phyloP scores from a whole-genome alignment of 2,329 filamentous ascomycete genomes.

The Venturia pyrina region DNA sequence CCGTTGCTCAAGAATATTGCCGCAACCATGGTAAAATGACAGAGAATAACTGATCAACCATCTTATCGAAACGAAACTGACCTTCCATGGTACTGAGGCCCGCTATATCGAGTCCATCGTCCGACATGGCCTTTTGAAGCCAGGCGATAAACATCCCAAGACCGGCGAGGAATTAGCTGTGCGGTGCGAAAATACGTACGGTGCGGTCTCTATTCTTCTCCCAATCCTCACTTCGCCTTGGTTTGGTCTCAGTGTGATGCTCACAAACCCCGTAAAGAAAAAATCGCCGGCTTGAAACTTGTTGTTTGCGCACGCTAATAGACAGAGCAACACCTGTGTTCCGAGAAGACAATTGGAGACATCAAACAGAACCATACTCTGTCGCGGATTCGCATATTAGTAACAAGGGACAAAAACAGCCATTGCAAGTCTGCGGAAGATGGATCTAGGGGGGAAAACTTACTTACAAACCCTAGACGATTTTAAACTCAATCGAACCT shows the following conservation, averaged over 20 bases:
- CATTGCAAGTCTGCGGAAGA: no score
- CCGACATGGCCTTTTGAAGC: slow-evolving; percentile 30
- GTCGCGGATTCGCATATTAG: slow-evolving; percentile 1
- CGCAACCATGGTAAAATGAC: no score
- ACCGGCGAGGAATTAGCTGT: slow-evolving; percentile 20
- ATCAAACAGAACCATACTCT: slow-evolving; percentile 14
- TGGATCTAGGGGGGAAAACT: no score
- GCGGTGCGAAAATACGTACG: slow-evolving; percentile 31
- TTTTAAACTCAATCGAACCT: no score
- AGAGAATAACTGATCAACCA: no score
- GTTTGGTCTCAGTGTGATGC: slow-evolving; percentile 22
- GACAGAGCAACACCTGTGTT: slow-evolving; percentile 27
- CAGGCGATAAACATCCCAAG: slow-evolving; percentile 23
- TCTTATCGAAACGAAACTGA: no score
- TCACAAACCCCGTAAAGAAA: slow-evolving; percentile 16
- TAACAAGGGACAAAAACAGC: slow-evolving; percentile 10
- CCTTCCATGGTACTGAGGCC: no score
- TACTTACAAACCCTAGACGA: no score
- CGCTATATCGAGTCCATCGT: no score
- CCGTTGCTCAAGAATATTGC: no score
- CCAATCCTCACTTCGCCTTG: slow-evolving; percentile 30
- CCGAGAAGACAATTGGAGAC: slow-evolving; percentile 21
- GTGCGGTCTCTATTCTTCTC: slow-evolving; percentile 37
- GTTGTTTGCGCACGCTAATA: slow-evolving; percentile 40
- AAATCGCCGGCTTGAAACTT: slow-evolving; percentile 31